Evolutionary conservation across 1,284 basidiomycete species (phyloP).

Genomic region (Ganoderma lingzhi): DNA sequence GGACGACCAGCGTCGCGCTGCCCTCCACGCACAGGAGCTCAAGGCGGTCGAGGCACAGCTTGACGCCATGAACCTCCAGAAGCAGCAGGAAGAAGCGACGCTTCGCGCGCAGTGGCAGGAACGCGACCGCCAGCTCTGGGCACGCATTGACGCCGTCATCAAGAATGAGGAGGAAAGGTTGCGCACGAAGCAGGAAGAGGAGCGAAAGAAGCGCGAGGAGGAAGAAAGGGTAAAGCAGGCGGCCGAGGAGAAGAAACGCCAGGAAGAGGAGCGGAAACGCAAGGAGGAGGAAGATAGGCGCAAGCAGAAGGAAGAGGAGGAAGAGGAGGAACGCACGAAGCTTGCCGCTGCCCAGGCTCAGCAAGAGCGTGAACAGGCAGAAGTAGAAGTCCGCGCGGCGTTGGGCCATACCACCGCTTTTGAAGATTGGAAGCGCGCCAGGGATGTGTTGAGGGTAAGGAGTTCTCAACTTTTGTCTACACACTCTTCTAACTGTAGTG

Average conservation of each 20-base stretch:
- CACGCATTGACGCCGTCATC: conserved; percentile 70
- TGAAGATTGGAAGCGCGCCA: conserved; percentile 76
- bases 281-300: conserved; percentile 48
- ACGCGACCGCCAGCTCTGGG: conserved; percentile 61
- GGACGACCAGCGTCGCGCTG: conserved; percentile 48
- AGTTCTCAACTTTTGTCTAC: conserved; percentile 7
- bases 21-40: conserved; percentile 54
- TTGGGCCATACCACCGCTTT: conserved; percentile 61
- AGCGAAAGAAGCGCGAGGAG: conserved; percentile 40
- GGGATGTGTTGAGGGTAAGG: conserved; percentile 66
- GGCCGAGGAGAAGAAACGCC: conserved; percentile 41
- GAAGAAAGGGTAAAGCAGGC: conserved; percentile 41
- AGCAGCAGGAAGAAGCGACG: conserved; percentile 54
- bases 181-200: conserved; percentile 52
- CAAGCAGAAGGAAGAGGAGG: conserved; percentile 45
- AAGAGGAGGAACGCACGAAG: conserved; percentile 45
- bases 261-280: conserved; percentile 44
- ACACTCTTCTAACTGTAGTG: conserved; percentile 9
- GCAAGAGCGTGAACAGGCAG: conserved; percentile 40
- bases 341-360: conserved; percentile 46
- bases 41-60: conserved; percentile 57
- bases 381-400: conserved; percentile 41
- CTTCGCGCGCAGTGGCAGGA: conserved; percentile 57
- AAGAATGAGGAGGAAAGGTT: conserved; percentile 70
- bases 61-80: conserved; percentile 50